phyloP scores from a whole-genome alignment of 306 rosid species.

The Prunus padus region DNA sequence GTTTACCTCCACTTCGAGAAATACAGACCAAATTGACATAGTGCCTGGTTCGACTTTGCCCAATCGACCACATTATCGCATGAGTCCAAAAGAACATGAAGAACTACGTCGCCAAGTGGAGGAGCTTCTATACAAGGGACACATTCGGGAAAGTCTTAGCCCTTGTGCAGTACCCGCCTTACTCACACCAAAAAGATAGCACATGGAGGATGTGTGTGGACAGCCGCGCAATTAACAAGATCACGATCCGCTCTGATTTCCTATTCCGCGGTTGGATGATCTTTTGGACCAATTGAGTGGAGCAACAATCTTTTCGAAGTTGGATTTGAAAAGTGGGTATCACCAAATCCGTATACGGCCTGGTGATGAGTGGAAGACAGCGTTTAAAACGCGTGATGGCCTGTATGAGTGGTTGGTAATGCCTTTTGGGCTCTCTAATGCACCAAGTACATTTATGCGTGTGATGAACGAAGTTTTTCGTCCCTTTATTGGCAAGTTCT shows the following conservation, averaged over 20 bases:
- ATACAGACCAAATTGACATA: background rate
- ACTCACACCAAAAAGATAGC: background rate
- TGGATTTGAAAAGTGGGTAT: too few relatives aligned
- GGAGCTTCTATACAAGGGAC: background rate
- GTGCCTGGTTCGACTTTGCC: background rate
- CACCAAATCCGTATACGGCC: too few relatives aligned
- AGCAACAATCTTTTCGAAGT: background rate
- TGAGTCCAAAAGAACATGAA: background rate
- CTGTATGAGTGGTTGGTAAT: too few relatives aligned
- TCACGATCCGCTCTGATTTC: background rate
- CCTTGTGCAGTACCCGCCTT: background rate
- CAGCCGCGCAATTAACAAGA: background rate
- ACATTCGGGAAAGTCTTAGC: background rate
- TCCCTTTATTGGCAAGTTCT: background rate
- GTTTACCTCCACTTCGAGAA: background rate
- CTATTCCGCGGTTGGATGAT: background rate
- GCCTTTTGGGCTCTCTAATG: too few relatives aligned
- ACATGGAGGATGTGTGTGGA: background rate
- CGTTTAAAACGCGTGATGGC: too few relatives aligned
- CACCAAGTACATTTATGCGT: too few relatives aligned
- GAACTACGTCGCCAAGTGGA: too few relatives aligned
- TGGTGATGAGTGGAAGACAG: too few relatives aligned
- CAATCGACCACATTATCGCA: background rate
- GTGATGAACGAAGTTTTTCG: background rate
- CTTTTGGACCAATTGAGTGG: background rate